Evolutionary conservation across 129 eudicot genomes (phyloP), one percentile per base, ranked within the genome.

Genomic region (Dittrichia graveolens): DNA sequence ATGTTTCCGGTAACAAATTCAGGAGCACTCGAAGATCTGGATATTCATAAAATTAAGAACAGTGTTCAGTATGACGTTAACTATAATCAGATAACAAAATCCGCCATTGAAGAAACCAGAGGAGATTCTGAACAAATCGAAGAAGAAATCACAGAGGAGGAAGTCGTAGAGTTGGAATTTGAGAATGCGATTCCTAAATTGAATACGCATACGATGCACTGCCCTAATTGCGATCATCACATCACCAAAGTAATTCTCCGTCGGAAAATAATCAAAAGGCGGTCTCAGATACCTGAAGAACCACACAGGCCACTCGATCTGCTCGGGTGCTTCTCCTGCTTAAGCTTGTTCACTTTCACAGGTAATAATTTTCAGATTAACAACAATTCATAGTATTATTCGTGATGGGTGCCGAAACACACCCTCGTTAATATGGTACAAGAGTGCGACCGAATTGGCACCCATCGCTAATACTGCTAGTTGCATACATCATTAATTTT

Each of bases 221-320:
- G 89, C 73, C 91, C 96, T 11, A 81, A 81, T 7, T 89, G 96
- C 41, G 76, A 63, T 31, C 10, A 70, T 70, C 69, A 48, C 5
- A 84, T 88, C 49, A 85, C 89, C 44, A 89, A 74, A 67, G 96
- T 89, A 8, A 50, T 83, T 74, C 83, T 89, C 41, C 91, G 91
- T 5, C 82, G 85, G 49, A 79, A 88, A 71, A 37, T 39, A 46
- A 31, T 77, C 39, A 61, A 8, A 48, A 41, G 35, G 45, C 58
- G 3, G 16, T 40, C 75, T 15, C 46, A 8, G 47, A 1, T 7
- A 5, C 16, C 6, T 15, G 62, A 38, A 43, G 42, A 61, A 77
- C 71, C n/a, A 35, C 58, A 7, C 2, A 68, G 74, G 34, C 75
- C 77, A 5, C 37, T 43, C 0, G 58, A 59, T 74, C 41, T 89